Base-by-base conservation (phyloP, 768 basidiomycete species). In the Tylopilus balloui region DNA sequence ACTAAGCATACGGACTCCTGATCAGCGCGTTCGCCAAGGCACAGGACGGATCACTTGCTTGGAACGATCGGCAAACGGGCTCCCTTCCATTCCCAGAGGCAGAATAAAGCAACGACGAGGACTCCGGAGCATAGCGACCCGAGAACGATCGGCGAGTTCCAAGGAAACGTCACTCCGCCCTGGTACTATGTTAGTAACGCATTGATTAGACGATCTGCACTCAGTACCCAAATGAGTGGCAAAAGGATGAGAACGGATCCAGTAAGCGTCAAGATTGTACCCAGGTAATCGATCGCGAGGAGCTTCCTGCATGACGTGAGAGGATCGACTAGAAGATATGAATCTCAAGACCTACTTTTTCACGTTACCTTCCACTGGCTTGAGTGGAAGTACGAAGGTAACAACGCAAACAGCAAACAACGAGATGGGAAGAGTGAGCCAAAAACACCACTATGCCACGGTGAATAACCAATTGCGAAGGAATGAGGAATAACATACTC, bases 101-200 rank as follows among this genome's bases (percentile, higher is more conserved):
- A 77, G 63, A 89, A 91, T 4, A 86, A 38, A 0, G 56, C 66
- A 7, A 80, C 66, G 12, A 83, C 75, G 0, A 78, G 43, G 19
- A 83, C 47, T 0, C 86, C 83, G 1, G 80, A 74, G 42, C 78
- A 64, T 7, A 88, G 64, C 1, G 81, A 78, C 0, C 72, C 81
- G 28, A 87, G 62, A 45, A 92, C 82, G 2, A 79, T 71, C 0
- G 84, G 77, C 0, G 84, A 87, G 7, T 62, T 69, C 88, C 87
- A 89, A 1, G 85, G 75, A 56, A 86, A 87, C 2, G 80, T 81
- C 0, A 82, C 77, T 0, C 88, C 86, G 23, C 85, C 86, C 84
- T 84, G 14, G 54, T 13, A 13, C 7, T 17, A 41, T 4, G 40
- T 56, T 27, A 58, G 40, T 31, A 35, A 42, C 23, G 14, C 42